Base-by-base conservation (phyloP, 1,139 yeast genomes). In the Wickerhamiella pararugosa region DNA sequence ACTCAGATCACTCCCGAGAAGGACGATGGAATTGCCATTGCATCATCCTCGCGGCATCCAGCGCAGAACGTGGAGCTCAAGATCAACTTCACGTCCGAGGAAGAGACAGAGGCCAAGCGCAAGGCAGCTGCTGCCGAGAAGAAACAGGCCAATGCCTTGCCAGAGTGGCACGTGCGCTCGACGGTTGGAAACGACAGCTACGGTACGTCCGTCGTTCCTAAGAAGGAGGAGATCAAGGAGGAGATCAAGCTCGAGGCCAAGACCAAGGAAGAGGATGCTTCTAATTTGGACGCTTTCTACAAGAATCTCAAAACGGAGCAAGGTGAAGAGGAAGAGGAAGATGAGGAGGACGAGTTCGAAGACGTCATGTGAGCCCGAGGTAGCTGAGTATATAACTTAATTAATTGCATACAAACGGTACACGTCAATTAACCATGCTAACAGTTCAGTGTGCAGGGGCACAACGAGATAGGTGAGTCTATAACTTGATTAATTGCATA, bases 121-220 rank as follows among this genome's bases (percentile, higher is more conserved):
- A 52, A 74, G 51, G 71, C 74, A 56, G 87, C 79, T 53, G 74
- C 70, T 50, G 71, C 76, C 68, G 75, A 77, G 70, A 82, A 79
- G 59, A 62, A 87, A 58, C 81, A 82, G 57, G 95, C 87, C 60
- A 90, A 92, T 58, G 96, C 95, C 1, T 69, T 90, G 52, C 98
- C 99, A 7, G 78, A 93, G 25, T 90, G 99, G 99, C 95, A 90
- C 59, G 73, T 80, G 51, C 79, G 79, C 51, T 77, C 92, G 54
- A 86, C 98, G 1, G 92, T 90, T 49, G 95, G 94, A 36, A 65
- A 72, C 21, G 21, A 15, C 21, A 15, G 21, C 21, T 15, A 15
- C 21, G 21, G 21, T 15, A 4, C 21, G 37, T 29, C 42, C 25
- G 21, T 27, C 7, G 10, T 9, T 28, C 6, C 25, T n/a, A 35